These are phyloP conservation scores for Cinnamomum chago DNA, from an alignment of 164 flowering plant species.

Conservation along the genomic window DNA sequence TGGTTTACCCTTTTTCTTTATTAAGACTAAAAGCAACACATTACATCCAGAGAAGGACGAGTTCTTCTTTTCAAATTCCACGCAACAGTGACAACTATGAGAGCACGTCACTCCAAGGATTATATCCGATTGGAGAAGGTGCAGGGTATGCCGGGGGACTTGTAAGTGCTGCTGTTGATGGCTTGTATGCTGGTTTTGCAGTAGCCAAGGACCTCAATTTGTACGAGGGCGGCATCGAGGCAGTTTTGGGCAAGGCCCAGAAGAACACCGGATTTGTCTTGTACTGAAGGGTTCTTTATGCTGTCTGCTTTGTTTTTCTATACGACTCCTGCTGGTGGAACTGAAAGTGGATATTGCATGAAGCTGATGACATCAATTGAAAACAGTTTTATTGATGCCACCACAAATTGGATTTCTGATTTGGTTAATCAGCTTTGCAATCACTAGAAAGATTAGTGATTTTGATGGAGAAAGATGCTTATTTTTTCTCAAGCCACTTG, in stretches of 20 bases:
- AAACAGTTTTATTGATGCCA: no score
- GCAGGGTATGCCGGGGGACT: slow-evolving; percentile 99
- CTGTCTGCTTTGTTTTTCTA: no score
- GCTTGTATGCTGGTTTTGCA: slow-evolving; percentile 86
- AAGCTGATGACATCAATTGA: no score
- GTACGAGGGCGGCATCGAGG: slow-evolving; percentile 45
- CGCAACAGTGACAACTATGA: slow-evolving; percentile 63
- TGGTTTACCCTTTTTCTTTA: no score
- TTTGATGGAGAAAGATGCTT: no score
- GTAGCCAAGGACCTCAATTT: slow-evolving; percentile 62
- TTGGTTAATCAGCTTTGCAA: no score
- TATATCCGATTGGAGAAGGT: slow-evolving; percentile 94
- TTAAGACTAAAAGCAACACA: neutral
- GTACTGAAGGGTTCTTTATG: slow-evolving; percentile 36
- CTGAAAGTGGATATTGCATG: no score
- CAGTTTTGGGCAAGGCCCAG: slow-evolving; percentile 69
- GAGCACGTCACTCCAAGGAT: slow-evolving; percentile 70
- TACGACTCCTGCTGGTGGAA: no score
- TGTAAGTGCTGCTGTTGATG: slow-evolving; percentile 97
- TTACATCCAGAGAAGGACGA: slow-evolving; percentile 78
- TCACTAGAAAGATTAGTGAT: no score
- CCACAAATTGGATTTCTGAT: no score
- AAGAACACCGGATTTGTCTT: slow-evolving; percentile 46
- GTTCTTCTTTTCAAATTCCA: slow-evolving; percentile 81
- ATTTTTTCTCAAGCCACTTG: no score